Conservation (phyloP, 805 yeast genomes). For the Candida namnaoensis region DNA sequence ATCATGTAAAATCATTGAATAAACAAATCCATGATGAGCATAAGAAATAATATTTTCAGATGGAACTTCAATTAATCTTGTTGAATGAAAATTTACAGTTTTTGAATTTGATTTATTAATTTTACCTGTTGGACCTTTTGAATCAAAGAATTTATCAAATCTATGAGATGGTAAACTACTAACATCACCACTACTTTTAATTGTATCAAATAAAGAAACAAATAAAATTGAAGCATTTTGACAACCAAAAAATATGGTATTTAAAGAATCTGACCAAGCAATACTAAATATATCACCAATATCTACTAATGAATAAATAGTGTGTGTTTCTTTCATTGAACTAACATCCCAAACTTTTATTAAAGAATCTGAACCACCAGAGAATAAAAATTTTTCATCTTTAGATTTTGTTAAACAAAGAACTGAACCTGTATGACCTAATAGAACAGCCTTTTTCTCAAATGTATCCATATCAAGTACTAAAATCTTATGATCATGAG, state of each 20-base stretch:
- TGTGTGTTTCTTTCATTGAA: slow-evolving; percentile 42
- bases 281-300: slow-evolving; percentile 91
- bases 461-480: slow-evolving; percentile 63
- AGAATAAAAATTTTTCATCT: slow-evolving; percentile 52
- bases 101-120: slow-evolving; percentile 6
- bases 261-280: slow-evolving; percentile 50
- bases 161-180: slow-evolving; percentile 51
- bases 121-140: slow-evolving; percentile 74
- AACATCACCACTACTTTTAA: slow-evolving; percentile 15
- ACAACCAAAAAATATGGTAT: slow-evolving; percentile 75
- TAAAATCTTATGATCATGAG: slow-evolving; percentile 75
- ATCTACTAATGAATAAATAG: slow-evolving; percentile 77
- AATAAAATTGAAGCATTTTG: slow-evolving; percentile 87
- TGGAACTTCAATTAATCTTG: slow-evolving; percentile 58
- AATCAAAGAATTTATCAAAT: slow-evolving; percentile 83
- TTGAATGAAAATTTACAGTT: slow-evolving; percentile 3
- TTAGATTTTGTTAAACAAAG: slow-evolving; percentile 52
- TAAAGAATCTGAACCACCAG: slow-evolving; percentile 87
- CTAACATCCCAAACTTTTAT: slow-evolving; percentile 77
- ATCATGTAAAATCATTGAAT: slow-evolving; percentile 36
- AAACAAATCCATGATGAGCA: slow-evolving; percentile 90
- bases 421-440: slow-evolving; percentile 70
- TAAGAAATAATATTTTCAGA: slow-evolving; percentile 57
- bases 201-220: slow-evolving; percentile 32
- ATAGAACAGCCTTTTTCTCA: slow-evolving; percentile 40